A percentile compares a stretch with the other conserved stretches of the same genome.
Evolutionary conservation across 176 grass and related monocot species (phyloP).

Genomic region (Hsuehochloa calcarea): DNA sequence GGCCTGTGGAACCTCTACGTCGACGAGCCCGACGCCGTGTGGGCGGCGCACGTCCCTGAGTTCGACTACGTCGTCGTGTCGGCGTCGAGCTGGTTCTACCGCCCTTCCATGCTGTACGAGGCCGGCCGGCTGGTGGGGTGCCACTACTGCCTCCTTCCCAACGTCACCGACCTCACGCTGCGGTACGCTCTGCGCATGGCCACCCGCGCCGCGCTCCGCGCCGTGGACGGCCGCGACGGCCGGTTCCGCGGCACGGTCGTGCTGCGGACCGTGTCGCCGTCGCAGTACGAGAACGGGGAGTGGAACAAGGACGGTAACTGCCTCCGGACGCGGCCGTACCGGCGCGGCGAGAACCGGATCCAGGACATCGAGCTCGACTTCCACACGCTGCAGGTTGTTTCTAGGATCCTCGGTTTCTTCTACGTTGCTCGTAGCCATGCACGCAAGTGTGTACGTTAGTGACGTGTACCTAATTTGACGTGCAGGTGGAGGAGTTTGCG

Average conservation of each 20-base stretch:
- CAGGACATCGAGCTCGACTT: conserved; percentile 33
- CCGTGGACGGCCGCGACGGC: neutral
- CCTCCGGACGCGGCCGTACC: conserved; percentile 37
- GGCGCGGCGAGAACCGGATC: conserved; percentile 31
- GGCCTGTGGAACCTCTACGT: conserved; percentile 51
- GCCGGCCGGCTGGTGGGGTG: conserved; percentile 40
- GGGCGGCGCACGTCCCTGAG: conserved; percentile 16
- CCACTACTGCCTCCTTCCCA: conserved; percentile 32
- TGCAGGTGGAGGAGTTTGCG: conserved; percentile 41
- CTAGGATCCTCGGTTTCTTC: no score
- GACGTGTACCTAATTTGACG: neutral
- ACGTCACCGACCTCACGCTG: conserved; percentile 49
- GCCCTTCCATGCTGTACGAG: conserved; percentile 49
- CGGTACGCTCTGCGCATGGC: conserved; percentile 49
- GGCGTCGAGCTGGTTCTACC: conserved; percentile 61
- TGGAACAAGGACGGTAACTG: conserved; percentile 65
- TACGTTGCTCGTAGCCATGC: neutral
- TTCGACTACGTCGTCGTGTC: conserved; percentile 64
- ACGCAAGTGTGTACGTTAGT: neutral
- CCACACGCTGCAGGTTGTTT: neutral
- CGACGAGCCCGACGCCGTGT: conserved; percentile 47
- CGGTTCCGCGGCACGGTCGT: conserved; percentile 28
- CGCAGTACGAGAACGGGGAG: conserved; percentile 65
- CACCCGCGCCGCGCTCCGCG: conserved; percentile 36
- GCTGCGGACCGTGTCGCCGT: conserved; percentile 51